phyloP scores from a whole-genome alignment of 305 asterid genomes.

The Petunia hybrid region DNA sequence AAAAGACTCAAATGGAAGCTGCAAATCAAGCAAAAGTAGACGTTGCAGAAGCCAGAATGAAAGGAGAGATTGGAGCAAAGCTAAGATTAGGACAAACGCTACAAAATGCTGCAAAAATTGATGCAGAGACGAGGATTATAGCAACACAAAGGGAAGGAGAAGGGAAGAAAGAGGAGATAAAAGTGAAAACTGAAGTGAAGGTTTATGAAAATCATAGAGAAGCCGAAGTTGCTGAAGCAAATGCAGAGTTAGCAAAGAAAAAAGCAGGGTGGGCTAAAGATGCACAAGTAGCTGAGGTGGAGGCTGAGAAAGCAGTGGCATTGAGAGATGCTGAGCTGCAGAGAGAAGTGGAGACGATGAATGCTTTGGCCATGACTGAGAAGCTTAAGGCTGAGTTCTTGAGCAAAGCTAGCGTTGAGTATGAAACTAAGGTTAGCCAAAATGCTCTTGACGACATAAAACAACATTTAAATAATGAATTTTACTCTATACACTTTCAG shows the following conservation, averaged over 20 bases:
- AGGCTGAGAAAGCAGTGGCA: constrained; percentile 60
- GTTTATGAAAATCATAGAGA: constrained; percentile 58
- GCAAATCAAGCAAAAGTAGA: constrained; percentile 68
- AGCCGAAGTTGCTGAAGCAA: constrained; percentile 67
- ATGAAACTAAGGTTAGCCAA: constrained; percentile 29
- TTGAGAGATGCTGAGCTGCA: constrained; percentile 64
- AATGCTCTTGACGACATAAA: not conserved
- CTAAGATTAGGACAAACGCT: constrained; percentile 52
- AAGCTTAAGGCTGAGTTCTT: constrained; percentile 30
- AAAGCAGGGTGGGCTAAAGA: constrained; percentile 66
- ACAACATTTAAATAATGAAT: not conserved
- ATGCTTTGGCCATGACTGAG: constrained; percentile 42
- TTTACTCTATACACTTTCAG: too few relatives aligned
- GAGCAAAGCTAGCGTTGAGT: constrained; percentile 33
- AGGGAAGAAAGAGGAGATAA: constrained; percentile 60
- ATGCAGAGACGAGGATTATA: constrained; percentile 63
- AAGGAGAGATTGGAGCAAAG: constrained; percentile 59
- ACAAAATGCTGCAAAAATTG: constrained; percentile 64
- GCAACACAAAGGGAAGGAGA: constrained; percentile 59
- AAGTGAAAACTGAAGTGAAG: constrained; percentile 57
- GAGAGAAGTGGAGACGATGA: constrained; percentile 62
- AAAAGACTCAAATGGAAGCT: constrained; percentile 72
- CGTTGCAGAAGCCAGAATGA: constrained; percentile 67
- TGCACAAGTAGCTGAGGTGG: constrained; percentile 62
- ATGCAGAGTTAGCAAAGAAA: constrained; percentile 56